A percentile compares a stretch with the other conserved stretches of the same genome.
These are phyloP conservation scores for Cladosporium colombiae DNA, from an alignment of 2,329 filamentous ascomycete species.

Conservation along the genomic window DNA sequence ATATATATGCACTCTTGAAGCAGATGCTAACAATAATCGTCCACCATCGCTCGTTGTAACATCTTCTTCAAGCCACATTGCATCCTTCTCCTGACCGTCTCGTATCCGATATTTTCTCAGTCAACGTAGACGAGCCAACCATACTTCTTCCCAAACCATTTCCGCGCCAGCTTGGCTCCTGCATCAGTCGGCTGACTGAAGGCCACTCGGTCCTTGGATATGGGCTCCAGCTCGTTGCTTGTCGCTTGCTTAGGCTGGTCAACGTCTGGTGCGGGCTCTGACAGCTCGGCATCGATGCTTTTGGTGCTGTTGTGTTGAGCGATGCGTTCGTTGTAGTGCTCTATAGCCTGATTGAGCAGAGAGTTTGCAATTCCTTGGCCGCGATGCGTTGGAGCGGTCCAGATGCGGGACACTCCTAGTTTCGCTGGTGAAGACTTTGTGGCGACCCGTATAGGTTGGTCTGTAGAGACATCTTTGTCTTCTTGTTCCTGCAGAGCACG, in stretches of 20 bases:
- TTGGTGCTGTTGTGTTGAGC: not conserved
- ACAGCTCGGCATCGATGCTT: not conserved
- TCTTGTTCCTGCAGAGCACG: slow-evolving; percentile 19
- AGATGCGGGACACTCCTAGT: slow-evolving; percentile 66
- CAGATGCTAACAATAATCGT: slow-evolving; percentile 5
- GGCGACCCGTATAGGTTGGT: slow-evolving; percentile 29
- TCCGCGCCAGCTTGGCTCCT: slow-evolving; percentile 58
- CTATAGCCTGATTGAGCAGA: slow-evolving; percentile 50
- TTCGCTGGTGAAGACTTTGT: slow-evolving; percentile 42
- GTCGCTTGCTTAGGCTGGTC: not conserved
- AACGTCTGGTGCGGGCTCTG: too few relatives aligned
- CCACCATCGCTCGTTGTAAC: not conserved
- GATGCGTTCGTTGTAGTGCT: slow-evolving; percentile 24
- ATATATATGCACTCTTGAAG: not conserved
- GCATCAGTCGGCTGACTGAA: slow-evolving; percentile 68
- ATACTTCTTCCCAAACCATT: slow-evolving; percentile 57
- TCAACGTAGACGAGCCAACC: slow-evolving; percentile 60
- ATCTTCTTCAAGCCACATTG: not conserved
- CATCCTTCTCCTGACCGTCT: not conserved
- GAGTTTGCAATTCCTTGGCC: slow-evolving; percentile 59
- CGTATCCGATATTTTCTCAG: not conserved
- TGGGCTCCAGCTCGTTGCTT: slow-evolving; percentile 45
- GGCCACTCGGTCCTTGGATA: slow-evolving; percentile 57
- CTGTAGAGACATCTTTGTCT: not conserved
- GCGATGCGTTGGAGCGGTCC: slow-evolving; percentile 60